Base-by-base conservation (phyloP, 768 basidiomycete genomes). In the Multifurca ochricompacta region DNA sequence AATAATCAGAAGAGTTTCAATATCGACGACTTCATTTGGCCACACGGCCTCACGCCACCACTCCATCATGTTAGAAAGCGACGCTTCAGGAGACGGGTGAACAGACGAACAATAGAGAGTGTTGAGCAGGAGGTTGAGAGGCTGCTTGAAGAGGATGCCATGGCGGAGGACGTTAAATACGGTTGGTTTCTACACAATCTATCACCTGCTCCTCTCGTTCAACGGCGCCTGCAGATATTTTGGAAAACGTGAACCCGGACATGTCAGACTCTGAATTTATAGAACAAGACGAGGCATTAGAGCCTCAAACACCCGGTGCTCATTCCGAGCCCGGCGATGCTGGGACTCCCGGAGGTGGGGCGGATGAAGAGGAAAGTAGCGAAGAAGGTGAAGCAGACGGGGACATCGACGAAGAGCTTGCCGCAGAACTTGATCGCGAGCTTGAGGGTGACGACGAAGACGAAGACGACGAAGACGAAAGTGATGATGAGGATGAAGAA, bases 21-120 rank as follows among this genome's bases (percentile, higher is more conserved):
- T 62, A 79, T 96, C 44, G 91, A 96, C 61, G 94, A 97, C 60
- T 97, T 94, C 68, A 91, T 97, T 51, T 99, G 90, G 86, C 93
- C 89, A 0, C 94, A 98, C 64, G 96, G 96, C 3, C 75, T 98
- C 42, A 96, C 94, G 0, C 95, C 95, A 45, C 95, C 96, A 2
- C 69, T 99, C 51, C 83, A 88, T 60, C 83, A 94, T 64, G 91
- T 82, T 42, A 79, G 95, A 51, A 96, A 96, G 69, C 79, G 95
- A 35, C 74, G 96, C 40, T 98, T 97, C 71, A 78, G 95, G 55
- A 94, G 92, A 70, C 77, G 93, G 40, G 82, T 91, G 18, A 93
- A 91, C 65, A 77, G 79, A 67, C 71, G 91, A 62, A 91, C 90
- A 4, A 96, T 96, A 60, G 92, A 96, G 71, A 92, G 85, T 34